Evolutionary conservation across 2,329 filamentous ascomycete species (phyloP).

Genomic region (Clonostachys byssicola): DNA sequence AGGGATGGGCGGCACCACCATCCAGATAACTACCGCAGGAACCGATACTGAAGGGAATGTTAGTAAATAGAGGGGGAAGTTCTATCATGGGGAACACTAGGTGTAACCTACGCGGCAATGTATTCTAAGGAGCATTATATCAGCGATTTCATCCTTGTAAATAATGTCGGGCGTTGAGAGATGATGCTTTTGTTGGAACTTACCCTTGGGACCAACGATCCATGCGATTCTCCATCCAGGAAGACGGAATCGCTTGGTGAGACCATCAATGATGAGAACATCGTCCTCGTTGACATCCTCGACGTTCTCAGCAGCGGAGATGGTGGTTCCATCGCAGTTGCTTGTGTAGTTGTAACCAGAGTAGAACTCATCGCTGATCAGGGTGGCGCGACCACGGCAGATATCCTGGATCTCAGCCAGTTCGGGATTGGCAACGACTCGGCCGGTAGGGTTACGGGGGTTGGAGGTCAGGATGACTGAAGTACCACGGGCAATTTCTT

Average conservation of each 20-base stretch:
- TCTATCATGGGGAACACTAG: neutral
- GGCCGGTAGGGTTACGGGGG: slow-evolving; percentile 89
- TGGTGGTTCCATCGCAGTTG: slow-evolving; percentile 84
- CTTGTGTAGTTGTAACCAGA: slow-evolving; percentile 93
- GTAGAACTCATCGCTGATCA: slow-evolving; percentile 98
- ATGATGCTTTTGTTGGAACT: slow-evolving; percentile 5
- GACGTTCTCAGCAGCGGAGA: slow-evolving; percentile 86
- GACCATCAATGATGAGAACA: slow-evolving; percentile 89
- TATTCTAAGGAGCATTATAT: slow-evolving; percentile 53
- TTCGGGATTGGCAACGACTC: slow-evolving; percentile 80
- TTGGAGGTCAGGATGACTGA: slow-evolving; percentile 92
- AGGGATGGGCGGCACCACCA: slow-evolving; percentile 89
- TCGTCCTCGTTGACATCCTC: slow-evolving; percentile 86
- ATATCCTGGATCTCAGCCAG: slow-evolving; percentile 89
- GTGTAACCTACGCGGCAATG: slow-evolving; percentile 64
- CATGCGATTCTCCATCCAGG: slow-evolving; percentile 96
- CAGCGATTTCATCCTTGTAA: slow-evolving; percentile 4
- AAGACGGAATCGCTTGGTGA: slow-evolving; percentile 94
- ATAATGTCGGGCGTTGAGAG: neutral
- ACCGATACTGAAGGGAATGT: slow-evolving; percentile 54
- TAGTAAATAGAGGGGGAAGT: slow-evolving; percentile 3
- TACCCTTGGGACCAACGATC: slow-evolving; percentile 83
- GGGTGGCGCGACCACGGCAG: slow-evolving; percentile 82
- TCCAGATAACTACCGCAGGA: slow-evolving; percentile 93
- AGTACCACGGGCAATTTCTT: slow-evolving; percentile 82